phyloP scores from a whole-genome alignment of 2,329 filamentous ascomycete genomes.

The Rugonectria rugulosa region DNA sequence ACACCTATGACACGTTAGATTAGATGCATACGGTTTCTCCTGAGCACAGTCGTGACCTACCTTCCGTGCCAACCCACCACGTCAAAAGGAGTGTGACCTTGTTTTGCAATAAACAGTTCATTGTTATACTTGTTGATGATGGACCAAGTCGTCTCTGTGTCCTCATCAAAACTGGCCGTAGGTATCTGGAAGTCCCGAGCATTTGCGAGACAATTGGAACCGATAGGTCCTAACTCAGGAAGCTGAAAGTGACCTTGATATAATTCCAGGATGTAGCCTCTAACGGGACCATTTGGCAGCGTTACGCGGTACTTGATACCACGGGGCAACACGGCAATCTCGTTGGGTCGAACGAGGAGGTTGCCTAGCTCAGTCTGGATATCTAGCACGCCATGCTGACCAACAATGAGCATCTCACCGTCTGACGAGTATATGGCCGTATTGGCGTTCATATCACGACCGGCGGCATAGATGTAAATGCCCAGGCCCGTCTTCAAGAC shows the following conservation, averaged over 20 bases:
- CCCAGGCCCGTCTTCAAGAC: slow-evolving; percentile 82
- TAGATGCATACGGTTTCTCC: not conserved
- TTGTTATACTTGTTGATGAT: slow-evolving; percentile 72
- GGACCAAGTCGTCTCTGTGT: slow-evolving; percentile 53
- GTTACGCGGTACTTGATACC: slow-evolving; percentile 76
- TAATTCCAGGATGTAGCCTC: slow-evolving; percentile 79
- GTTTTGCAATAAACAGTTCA: slow-evolving; percentile 61
- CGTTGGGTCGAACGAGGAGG: slow-evolving; percentile 77
- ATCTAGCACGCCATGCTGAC: slow-evolving; percentile 76
- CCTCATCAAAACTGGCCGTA: slow-evolving; percentile 72
- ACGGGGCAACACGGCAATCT: slow-evolving; percentile 78
- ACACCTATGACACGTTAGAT: slow-evolving; percentile 26
- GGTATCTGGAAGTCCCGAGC: slow-evolving; percentile 78
- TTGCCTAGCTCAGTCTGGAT: slow-evolving; percentile 79
- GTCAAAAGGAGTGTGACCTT: slow-evolving; percentile 79
- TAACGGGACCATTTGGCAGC: slow-evolving; percentile 64
- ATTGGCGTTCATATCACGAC: slow-evolving; percentile 74
- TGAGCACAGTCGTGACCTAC: slow-evolving; percentile 61
- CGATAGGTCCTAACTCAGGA: slow-evolving; percentile 76
- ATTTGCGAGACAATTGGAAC: slow-evolving; percentile 76
- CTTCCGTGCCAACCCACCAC: slow-evolving; percentile 84
- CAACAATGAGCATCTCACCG: slow-evolving; percentile 79
- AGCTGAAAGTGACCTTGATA: slow-evolving; percentile 75
- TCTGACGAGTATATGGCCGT: slow-evolving; percentile 86
- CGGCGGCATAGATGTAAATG: slow-evolving; percentile 81